Percentiles rank a stretch among this genome's conserved stretches.
These are phyloP conservation scores for Ramaria sp. DNA, from an alignment of 768 basidiomycete species.

Conservation along the genomic window DNA sequence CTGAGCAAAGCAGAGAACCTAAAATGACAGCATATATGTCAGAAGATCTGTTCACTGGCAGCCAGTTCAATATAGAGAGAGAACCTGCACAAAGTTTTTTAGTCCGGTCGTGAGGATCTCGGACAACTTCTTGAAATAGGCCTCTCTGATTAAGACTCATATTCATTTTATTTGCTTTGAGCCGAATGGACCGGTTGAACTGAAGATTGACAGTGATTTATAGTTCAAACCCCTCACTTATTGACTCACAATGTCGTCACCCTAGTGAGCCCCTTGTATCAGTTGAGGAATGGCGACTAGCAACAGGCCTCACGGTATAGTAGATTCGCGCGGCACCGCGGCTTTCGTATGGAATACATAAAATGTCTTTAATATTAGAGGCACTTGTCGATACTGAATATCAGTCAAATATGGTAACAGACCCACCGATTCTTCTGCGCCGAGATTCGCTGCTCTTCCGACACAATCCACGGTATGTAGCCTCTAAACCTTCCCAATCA, in stretches of 20 bases:
- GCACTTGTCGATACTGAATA: not conserved
- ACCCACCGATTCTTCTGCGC: conserved; percentile 55
- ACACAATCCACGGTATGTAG: conserved; percentile 76
- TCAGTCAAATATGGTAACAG: not conserved
- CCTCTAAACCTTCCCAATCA: conserved; percentile 57
- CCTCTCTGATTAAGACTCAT: conserved; percentile 86
- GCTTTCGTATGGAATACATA: conserved; percentile 68
- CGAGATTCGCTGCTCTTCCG: conserved; percentile 29
- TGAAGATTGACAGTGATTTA: conserved; percentile 19
- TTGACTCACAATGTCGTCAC: conserved; percentile 75
- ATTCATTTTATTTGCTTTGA: conserved; percentile 72
- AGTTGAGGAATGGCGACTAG: not conserved
- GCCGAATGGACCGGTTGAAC: conserved; percentile 86
- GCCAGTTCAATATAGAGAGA: conserved; percentile 7
- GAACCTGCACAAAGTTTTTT: conserved; percentile 53
- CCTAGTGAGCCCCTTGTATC: conserved; percentile 28
- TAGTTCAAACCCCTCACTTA: not conserved
- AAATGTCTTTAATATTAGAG: conserved; percentile 40
- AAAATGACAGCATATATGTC: not conserved
- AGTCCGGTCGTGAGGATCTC: conserved; percentile 52
- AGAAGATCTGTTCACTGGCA: not conserved
- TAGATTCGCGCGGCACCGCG: conserved; percentile 86
- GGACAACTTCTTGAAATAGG: conserved; percentile 58
- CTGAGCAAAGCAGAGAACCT: conserved; percentile 68
- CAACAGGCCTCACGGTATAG: conserved; percentile 54